Conservation (phyloP, 176 grass and related monocot species). For the Carex myosuroides region DNA sequence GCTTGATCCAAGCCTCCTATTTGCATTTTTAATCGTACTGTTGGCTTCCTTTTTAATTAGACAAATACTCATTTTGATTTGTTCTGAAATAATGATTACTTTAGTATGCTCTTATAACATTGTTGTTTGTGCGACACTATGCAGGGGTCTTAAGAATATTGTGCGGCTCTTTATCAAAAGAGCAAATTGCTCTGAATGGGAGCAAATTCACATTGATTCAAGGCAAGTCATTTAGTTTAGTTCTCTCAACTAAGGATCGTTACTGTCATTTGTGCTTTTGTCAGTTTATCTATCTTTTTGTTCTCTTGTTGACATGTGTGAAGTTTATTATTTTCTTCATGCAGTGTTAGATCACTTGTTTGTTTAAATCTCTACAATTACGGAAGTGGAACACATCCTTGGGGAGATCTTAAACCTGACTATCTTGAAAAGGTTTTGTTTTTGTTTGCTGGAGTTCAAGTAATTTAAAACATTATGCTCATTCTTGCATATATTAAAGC, state of each 20-base stretch:
- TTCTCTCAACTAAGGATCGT: background rate
- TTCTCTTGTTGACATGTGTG: background rate
- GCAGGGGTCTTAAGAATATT: constrained; percentile 90
- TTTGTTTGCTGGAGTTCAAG: background rate
- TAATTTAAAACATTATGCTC: background rate
- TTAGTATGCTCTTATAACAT: background rate
- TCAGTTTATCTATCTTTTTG: background rate
- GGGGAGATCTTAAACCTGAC: constrained; percentile 82
- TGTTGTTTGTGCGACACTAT: background rate
- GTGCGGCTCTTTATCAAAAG: constrained; percentile 76
- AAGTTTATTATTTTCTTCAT: constrained; percentile 7
- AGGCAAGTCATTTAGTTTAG: constrained; percentile 43
- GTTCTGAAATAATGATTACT: background rate
- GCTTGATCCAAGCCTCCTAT: background rate
- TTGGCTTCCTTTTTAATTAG: background rate
- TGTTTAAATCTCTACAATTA: constrained; percentile 82
- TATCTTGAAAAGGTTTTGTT: constrained; percentile 82
- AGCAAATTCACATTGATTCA: constrained; percentile 67
- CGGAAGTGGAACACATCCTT: constrained; percentile 85
- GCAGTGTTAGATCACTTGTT: constrained; percentile 88
- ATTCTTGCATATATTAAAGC: background rate
- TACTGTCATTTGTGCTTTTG: background rate
- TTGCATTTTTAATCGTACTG: background rate
- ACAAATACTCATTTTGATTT: background rate
- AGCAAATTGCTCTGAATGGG: constrained; percentile 78